A percentile compares a stretch with the other conserved stretches of the same genome.
These are phyloP conservation scores for Mucor plumbeus DNA, from an alignment of 371 early-diverging fungal species.

Conservation along the genomic window DNA sequence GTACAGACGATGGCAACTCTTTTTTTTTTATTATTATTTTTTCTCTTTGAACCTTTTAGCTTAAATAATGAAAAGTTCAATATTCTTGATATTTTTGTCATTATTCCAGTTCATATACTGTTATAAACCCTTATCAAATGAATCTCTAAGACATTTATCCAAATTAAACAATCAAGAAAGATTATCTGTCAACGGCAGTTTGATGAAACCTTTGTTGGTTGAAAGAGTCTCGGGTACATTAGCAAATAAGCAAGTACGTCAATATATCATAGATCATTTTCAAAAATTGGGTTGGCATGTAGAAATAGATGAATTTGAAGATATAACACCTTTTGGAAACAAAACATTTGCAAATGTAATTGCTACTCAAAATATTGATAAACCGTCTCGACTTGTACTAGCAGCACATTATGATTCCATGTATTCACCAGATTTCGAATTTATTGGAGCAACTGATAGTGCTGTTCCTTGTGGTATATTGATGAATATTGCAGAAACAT, in stretches of 20 bases:
- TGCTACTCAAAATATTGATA: constrained; percentile 81
- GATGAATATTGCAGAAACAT: constrained; percentile 76
- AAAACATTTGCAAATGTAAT: constrained; percentile 86
- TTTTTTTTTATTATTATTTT: background rate
- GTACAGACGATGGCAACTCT: too few relatives aligned
- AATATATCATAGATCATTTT: constrained; percentile 71
- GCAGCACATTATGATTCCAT: constrained; percentile 95
- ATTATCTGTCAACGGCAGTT: constrained; percentile 48
- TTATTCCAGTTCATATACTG: background rate
- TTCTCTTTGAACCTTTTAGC: background rate
- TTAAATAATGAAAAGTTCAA: constrained; percentile 9
- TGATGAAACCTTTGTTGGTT: constrained; percentile 71
- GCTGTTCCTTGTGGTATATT: constrained; percentile 89
- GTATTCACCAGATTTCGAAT: constrained; percentile 64
- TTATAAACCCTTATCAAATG: constrained; percentile 22
- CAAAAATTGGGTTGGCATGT: constrained; percentile 74
- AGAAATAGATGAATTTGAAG: constrained; percentile 80
- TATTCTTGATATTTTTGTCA: constrained; percentile 5
- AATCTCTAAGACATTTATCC: constrained; percentile 24
- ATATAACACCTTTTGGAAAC: constrained; percentile 76
- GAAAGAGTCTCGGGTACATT: constrained; percentile 81
- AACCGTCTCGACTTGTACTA: constrained; percentile 75
- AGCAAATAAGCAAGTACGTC: constrained; percentile 69
- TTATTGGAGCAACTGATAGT: constrained; percentile 86
- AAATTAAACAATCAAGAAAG: constrained; percentile 23